Evolutionary conservation across 225 moss, liverwort and hornwort genomes (phyloP).

Genomic region (Asterella californica): DNA sequence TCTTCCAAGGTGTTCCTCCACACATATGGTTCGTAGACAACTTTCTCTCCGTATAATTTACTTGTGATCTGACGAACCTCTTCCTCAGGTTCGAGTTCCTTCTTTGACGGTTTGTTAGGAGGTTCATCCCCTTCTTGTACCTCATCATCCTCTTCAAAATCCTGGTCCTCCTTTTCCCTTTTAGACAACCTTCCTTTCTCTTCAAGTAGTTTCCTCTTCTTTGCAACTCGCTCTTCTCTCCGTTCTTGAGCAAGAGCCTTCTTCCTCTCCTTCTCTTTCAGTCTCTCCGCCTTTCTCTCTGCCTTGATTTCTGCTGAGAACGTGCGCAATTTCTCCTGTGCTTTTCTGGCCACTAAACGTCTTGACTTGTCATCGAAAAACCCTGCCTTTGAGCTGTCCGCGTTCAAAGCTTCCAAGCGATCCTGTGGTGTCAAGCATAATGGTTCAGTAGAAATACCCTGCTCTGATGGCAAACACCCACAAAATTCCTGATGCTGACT

Average conservation of each 20-base stretch:
- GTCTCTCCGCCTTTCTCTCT: not conserved
- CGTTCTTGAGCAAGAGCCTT: not conserved
- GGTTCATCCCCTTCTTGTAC: not conserved
- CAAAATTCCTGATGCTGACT: not conserved
- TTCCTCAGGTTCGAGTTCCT: slow-evolving; percentile 9
- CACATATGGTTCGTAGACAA: slow-evolving; percentile 36
- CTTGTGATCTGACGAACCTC: slow-evolving; percentile 10
- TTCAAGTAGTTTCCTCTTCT: not conserved
- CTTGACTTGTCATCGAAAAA: not conserved
- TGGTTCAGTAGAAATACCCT: not conserved
- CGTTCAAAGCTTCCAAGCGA: not conserved
- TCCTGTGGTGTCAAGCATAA: not conserved
- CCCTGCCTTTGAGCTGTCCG: not conserved
- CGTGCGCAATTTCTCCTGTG: not conserved
- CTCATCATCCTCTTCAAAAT: slow-evolving; percentile 4
- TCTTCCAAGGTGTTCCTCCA: slow-evolving; percentile 27
- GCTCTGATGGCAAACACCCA: not conserved
- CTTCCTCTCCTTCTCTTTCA: slow-evolving; percentile 1
- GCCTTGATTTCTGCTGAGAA: slow-evolving; percentile 6
- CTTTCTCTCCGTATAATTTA: slow-evolving; percentile 23
- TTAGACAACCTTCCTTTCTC: not conserved
- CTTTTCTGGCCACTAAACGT: not conserved
- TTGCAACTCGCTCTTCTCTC: not conserved
- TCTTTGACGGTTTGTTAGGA: not conserved
- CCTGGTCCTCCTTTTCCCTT: not conserved